Base-by-base conservation (phyloP, 495 filamentous ascomycete species). In the Hypoxylon crocopeplum region DNA sequence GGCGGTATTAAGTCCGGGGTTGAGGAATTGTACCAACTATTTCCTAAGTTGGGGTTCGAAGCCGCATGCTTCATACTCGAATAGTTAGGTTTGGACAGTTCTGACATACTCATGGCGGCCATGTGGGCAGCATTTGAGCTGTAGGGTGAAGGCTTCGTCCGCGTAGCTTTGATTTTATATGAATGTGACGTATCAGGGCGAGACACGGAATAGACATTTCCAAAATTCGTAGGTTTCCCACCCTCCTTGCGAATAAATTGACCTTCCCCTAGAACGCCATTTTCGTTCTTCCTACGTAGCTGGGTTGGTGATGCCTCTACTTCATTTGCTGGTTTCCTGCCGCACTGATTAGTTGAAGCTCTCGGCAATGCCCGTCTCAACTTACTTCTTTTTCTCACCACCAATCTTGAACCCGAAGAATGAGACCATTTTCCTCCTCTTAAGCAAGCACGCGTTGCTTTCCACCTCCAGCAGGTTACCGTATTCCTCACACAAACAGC, bases 381-480 rank as follows among this genome's bases (percentile, higher is more conserved):
- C 76, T 73, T 63, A 80, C 77, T 79, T 80, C 67, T 80, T 80
- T 64, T 75, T 79, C 34, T 72, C 69, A 54, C 72, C 72, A 17
- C 77, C 75, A 41, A 80, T 68, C 63, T 74, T 77, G 59, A 79
- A 69, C 42, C 78, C 78, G 59, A 80, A 79, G 38, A 80, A 77
- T 3, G 78, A 80, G 10, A 79, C 76, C 78, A 80, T 80, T 36
- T 77, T 68, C 32, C 42, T 45, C 44, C 34, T 21, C 27, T n/a
- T 15, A 33, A 50, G 7, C 16, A 45, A 56, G n/a, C 34, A 52
- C 57, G 15, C 49, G 32, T 22, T 24, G 30, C 27, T 52, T 56
- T 62, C 54, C 49, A 38, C 64, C 56, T 50, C 38, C 49, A 30
- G 50, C 33, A 37, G 20, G 19, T 52, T 56, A 30, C 52, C 48